phyloP scores from a whole-genome alignment of 306 rosid genomes.

The Hippophae gyantsensis region DNA sequence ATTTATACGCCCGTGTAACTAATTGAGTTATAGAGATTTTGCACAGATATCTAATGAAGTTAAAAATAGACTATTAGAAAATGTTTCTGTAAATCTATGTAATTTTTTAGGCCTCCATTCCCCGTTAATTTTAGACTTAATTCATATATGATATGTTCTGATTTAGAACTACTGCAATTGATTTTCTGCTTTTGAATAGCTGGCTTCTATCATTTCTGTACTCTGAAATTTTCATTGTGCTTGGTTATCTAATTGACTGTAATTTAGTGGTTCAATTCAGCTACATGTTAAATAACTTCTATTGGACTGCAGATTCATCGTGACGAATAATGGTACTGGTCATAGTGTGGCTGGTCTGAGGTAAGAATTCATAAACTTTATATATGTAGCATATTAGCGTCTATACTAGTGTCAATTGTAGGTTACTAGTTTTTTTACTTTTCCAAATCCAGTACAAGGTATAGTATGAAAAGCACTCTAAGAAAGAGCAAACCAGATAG shows the following conservation, averaged over 20 bases:
- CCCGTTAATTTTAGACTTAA: neutral
- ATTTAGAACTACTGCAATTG: neutral
- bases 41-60: too few relatives aligned
- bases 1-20: too few relatives aligned
- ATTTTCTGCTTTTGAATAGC: neutral
- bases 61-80: too few relatives aligned
- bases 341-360: conserved; percentile 68
- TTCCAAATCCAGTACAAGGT: neutral
- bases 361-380: conserved; percentile 29
- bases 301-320: conserved; percentile 59
- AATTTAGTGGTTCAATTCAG: neutral
- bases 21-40: too few relatives aligned
- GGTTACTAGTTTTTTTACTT: too few relatives aligned
- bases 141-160: neutral
- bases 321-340: conserved; percentile 84
- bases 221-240: neutral
- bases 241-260: neutral
- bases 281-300: conserved; percentile 10
- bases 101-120: neutral
- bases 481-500: neutral
- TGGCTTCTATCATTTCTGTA: neutral
- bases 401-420: too few relatives aligned
- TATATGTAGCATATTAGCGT: neutral
- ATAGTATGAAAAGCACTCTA: neutral
- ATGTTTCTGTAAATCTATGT: neutral